These are phyloP conservation scores for Euptelea pleiosperma DNA, from an alignment of 164 flowering plant genomes.

Conservation along the genomic window DNA sequence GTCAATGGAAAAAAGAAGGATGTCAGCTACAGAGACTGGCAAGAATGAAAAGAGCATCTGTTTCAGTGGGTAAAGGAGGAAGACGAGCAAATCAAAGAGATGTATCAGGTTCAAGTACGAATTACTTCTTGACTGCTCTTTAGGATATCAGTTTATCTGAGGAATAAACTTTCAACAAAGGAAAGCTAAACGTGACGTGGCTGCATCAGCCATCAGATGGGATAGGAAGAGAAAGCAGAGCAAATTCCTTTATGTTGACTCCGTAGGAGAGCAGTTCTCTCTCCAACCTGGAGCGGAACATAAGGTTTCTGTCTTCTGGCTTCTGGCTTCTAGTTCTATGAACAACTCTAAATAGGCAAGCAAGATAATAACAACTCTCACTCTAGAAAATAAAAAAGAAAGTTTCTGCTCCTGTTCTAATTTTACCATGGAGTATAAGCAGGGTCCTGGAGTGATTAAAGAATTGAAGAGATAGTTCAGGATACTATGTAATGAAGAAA, in stretches of 20 bases:
- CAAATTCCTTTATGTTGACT: too few species aligned
- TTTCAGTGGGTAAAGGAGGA: neutral
- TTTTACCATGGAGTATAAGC: too few species aligned
- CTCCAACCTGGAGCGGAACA: neutral
- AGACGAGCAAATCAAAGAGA: neutral
- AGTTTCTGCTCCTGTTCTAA: too few species aligned
- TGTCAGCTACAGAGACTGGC: neutral
- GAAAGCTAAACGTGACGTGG: neutral
- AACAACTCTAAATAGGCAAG: neutral
- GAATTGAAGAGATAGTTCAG: too few species aligned
- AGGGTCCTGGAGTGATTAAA: too few species aligned
- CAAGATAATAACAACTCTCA: too few species aligned
- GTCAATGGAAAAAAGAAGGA: constrained; percentile 8
- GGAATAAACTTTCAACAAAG: neutral
- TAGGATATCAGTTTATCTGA: neutral
- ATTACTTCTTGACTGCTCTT: neutral
- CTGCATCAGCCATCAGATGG: neutral
- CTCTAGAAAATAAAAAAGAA: too few species aligned
- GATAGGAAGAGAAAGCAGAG: neutral
- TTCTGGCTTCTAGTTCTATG: neutral
- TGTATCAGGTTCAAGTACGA: too few species aligned
- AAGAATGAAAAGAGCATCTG: neutral
- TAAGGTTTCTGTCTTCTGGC: neutral
- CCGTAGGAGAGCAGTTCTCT: too few species aligned
- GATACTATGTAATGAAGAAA: too few species aligned